Base-by-base conservation (phyloP, 805 yeast genomes). In the Cyberlindnera maritima region DNA sequence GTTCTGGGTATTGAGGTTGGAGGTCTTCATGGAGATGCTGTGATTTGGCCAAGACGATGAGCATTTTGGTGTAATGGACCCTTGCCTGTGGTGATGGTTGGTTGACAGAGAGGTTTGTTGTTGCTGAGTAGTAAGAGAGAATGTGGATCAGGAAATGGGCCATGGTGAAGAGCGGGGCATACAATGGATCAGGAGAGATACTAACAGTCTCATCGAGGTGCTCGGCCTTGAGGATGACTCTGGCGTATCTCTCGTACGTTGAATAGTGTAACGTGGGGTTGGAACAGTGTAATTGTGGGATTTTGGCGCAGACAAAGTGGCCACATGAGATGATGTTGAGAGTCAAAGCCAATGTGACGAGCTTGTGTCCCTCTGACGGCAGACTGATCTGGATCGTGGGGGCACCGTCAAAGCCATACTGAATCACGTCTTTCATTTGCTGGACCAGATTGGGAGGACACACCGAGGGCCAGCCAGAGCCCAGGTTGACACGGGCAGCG, bases 381-480 rank as follows among this genome's bases (percentile, higher is more conserved):
- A 36, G 28, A 3, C 21, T 17, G 17, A 36, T 21, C 39, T 14
- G 17, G 17, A 36, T 36, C 4, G 15, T 21, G 17, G 39, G 39
- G 3, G 39, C 21, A 3, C 39, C 39, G 13, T 36, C 39, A 21
- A 36, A 36, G 4, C 39, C 17, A 13, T 21, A 36, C 11, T 36
- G 39, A 21, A 36, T n/a, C 14, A 36, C 18, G n/a, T 21, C 28
- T 21, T 36, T 36, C 39, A 36, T 36, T 18, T 36, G 21, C 3
- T 19, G 21, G 3, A 36, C 18, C 15, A 36, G 28, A 13, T 36
- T 13, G 10, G 21, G 26, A 11, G 39, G 39, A 19, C 14, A 36
- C 39, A 36, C 39, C 13, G n/a, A 28, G 3, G 39, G 39, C 21
- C 39, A 36, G 12, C 39, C 39, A 12, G 39, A 36, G 21, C 39